Base-by-base conservation (phyloP, 2,329 filamentous ascomycete genomes). In the Fusarium succisae region DNA sequence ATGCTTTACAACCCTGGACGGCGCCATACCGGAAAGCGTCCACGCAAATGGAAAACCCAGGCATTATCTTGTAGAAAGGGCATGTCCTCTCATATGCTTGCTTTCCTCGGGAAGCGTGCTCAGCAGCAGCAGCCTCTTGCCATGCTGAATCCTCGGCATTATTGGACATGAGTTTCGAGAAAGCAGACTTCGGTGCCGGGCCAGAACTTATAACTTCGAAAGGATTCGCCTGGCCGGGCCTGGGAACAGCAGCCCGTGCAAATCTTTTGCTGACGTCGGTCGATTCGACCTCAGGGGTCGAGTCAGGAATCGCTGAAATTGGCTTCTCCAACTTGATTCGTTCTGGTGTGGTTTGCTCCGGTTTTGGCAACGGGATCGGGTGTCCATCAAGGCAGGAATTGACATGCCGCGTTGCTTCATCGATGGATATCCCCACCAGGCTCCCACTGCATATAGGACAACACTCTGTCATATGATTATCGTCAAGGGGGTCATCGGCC, bases 61-160 rank as follows among this genome's bases (percentile, higher is more conserved):
- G 95, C 84, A 99, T 92, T 73, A 98, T 98, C 82, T 99, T 99
- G 86, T 99, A 99, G 79, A 99, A 99, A 0, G 96, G 96, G 79
- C 96, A 99, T 0, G 94, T 98, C 55, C 96, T 90, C 79, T 96
- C 90, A 78, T 96, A 96, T 0, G 95, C 92, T 24, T 93, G 94
- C 79, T 94, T 96, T 28, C 96, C 96, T 45, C 94, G 89, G 6
- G 95, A 91, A 3, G 93, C 89, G 35, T 89, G 85, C 80, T 98
- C 95, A 3, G 93, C 88, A 3, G 94, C 93, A 0, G 96, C 95
- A 18, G 96, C 96, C 41, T 90, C 91, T 2, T 93, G 91, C 96
- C 96, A 99, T 2, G 96, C 96, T 4, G 91, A 88, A 80, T 97
- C 93, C 84, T 99, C 96, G 10, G 93, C 94, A 78, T 98, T 95